phyloP scores from a whole-genome alignment of 75 land plant species.

The Pinus tabuliformis region DNA sequence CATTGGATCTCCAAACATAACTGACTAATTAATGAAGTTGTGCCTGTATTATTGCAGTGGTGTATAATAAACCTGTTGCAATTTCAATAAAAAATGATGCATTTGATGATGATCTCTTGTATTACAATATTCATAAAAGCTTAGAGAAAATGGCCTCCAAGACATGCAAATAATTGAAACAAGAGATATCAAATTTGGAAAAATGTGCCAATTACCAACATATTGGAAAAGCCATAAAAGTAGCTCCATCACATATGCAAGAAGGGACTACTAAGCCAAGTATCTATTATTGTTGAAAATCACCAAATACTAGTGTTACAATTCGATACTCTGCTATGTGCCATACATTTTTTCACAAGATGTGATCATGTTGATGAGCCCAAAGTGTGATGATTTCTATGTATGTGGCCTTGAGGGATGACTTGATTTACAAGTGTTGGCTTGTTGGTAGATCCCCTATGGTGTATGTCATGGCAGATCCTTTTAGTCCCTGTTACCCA shows the following conservation, averaged over 20 bases:
- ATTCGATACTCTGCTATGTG: neutral
- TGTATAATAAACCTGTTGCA: neutral
- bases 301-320: neutral
- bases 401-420: too few species aligned
- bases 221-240: too few species aligned
- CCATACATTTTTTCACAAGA: too few species aligned
- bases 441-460: too few species aligned
- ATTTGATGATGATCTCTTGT: neutral
- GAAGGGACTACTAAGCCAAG: too few species aligned
- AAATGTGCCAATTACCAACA: too few species aligned
- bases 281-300: neutral
- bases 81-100: neutral
- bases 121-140: neutral
- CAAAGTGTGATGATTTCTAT: too few species aligned
- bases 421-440: too few species aligned
- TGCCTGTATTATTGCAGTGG: neutral
- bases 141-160: neutral
- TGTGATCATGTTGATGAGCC: too few species aligned
- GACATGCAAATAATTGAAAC: neutral
- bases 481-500: too few species aligned
- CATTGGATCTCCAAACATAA: neutral
- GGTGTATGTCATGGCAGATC: too few species aligned
- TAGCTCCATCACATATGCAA: too few species aligned
- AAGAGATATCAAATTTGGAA: neutral
- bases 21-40: neutral